phyloP scores from a whole-genome alignment of 495 filamentous ascomycete genomes.

The Darksidea phi region DNA sequence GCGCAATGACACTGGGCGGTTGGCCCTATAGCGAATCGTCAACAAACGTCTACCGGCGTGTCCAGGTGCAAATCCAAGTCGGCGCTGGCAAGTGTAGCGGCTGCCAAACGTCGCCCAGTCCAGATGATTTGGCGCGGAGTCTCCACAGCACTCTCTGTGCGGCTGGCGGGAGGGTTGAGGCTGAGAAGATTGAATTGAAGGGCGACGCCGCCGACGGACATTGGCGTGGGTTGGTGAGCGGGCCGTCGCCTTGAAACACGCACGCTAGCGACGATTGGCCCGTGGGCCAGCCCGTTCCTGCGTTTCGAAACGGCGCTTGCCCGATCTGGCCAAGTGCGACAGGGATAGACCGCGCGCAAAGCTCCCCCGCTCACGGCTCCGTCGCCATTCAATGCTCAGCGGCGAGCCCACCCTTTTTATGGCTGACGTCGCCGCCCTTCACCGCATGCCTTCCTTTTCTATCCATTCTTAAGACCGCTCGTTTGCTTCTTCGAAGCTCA shows the following conservation, averaged over 20 bases:
- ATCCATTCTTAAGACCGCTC: conserved; percentile 8
- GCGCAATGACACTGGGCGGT: not conserved
- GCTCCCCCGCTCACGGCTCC: not conserved
- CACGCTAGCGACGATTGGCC: not conserved
- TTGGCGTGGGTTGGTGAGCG: not conserved
- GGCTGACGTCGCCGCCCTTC: not conserved
- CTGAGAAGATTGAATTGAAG: not conserved
- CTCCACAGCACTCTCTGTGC: not conserved
- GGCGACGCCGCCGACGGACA: not conserved
- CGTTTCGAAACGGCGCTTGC: conserved; percentile 1
- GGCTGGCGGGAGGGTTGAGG: not conserved
- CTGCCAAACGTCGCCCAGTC: not conserved
- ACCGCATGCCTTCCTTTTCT: conserved; percentile 12
- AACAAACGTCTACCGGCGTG: no score
- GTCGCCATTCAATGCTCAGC: not conserved
- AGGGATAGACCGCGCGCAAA: not conserved
- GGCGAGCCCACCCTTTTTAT: conserved; percentile 17
- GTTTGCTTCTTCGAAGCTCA: conserved; percentile 18
- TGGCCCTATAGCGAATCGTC: not conserved
- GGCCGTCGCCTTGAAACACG: not conserved
- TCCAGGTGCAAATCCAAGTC: no score
- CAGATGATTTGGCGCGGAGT: not conserved
- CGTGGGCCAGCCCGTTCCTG: not conserved
- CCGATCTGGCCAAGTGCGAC: not conserved
- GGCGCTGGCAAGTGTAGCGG: not conserved